Evolutionary conservation across 305 asterid genomes (phyloP).

Genomic region (Fraxinus paxiana): DNA sequence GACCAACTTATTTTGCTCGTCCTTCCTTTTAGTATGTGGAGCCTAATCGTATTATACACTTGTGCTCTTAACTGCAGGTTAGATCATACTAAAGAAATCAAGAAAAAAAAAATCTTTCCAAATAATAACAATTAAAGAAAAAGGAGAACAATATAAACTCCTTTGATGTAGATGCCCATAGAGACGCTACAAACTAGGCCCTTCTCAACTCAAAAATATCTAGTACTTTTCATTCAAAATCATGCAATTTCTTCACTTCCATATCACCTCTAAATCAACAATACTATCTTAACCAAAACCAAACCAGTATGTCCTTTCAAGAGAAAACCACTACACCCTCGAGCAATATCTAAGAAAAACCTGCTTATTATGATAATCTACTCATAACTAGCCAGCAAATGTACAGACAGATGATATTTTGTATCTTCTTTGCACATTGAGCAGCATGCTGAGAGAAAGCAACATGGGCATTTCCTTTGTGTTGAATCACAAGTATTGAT

Average conservation of each 20-base stretch:
- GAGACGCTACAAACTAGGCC: neutral
- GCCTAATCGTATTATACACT: neutral
- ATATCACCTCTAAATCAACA: neutral
- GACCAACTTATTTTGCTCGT: neutral
- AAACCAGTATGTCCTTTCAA: neutral
- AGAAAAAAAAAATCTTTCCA: neutral
- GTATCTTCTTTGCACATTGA: neutral
- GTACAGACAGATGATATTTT: neutral
- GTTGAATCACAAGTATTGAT: neutral
- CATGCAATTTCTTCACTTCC: neutral
- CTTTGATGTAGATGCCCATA: neutral
- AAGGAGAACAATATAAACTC: neutral
- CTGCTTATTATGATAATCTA: neutral
- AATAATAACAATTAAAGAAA: neutral
- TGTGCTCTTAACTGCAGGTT: neutral
- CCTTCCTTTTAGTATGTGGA: neutral
- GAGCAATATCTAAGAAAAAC: neutral
- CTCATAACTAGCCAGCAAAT: neutral
- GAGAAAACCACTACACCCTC: neutral
- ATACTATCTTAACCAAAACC: neutral
- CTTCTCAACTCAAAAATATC: neutral
- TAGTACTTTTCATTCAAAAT: neutral
- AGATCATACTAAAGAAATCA: neutral
- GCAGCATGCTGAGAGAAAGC: neutral
- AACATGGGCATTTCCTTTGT: neutral